Evolutionary conservation across 1,139 yeast genomes (phyloP).

Genomic region (Saccharomyces uvarum): DNA sequence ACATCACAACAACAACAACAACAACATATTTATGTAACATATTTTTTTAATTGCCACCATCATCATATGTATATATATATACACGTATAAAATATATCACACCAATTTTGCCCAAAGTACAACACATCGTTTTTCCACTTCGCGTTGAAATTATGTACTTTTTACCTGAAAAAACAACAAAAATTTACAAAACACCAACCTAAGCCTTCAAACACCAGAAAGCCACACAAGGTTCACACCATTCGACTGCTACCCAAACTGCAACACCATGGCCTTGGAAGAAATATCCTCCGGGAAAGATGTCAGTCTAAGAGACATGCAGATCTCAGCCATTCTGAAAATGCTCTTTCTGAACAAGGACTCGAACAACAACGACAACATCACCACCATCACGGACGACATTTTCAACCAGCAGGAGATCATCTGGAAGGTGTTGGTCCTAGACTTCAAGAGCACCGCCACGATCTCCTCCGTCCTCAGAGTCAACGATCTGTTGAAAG

Average conservation of each 20-base stretch:
- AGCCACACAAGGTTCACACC: not conserved
- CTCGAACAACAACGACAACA: constrained; percentile 1
- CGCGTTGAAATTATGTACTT: not conserved
- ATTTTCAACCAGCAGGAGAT: constrained; percentile 49
- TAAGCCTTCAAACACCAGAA: not conserved
- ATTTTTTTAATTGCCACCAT: not conserved
- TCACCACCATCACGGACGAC: constrained; percentile 34
- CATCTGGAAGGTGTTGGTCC: constrained; percentile 86
- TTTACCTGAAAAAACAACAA: not conserved
- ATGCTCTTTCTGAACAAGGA: constrained; percentile 75
- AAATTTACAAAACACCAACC: not conserved
- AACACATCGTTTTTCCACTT: not conserved
- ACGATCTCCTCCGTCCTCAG: constrained; percentile 82
- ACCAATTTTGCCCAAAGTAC: not conserved
- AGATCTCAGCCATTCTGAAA: constrained; percentile 53
- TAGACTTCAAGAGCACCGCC: constrained; percentile 75
- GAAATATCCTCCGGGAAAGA: constrained; percentile 10
- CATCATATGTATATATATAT: not conserved
- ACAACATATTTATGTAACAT: not conserved
- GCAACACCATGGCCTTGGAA: not conserved
- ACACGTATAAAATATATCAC: not conserved
- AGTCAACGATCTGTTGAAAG: constrained; percentile 79
- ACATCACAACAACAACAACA: not conserved
- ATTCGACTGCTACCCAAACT: not conserved
- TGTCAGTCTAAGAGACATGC: constrained; percentile 22